Conservation (phyloP, 2,329 filamentous ascomycete species). For the Graphium sp. region DNA sequence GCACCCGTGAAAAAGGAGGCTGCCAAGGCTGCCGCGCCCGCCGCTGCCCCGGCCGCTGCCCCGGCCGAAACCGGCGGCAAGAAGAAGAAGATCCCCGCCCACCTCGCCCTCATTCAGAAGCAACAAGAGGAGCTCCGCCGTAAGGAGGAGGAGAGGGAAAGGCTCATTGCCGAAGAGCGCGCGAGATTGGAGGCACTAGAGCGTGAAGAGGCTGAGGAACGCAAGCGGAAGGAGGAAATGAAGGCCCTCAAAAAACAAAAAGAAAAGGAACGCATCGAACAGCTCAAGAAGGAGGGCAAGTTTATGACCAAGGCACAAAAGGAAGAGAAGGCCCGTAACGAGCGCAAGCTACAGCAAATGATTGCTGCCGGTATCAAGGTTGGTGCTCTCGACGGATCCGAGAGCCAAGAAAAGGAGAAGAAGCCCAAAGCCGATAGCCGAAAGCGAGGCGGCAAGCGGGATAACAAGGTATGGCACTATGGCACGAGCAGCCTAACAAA, state of each 20-base stretch:
- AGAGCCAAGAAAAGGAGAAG: slow-evolving; percentile 46
- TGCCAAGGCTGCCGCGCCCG: slow-evolving; percentile 23
- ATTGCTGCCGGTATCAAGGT: slow-evolving; percentile 61
- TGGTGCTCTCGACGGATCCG: slow-evolving; percentile 35
- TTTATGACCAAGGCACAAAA: slow-evolving; percentile 76
- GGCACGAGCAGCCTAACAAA: no score
- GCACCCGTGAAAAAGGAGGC: slow-evolving; percentile 10
- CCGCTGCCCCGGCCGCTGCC: slow-evolving; percentile 14
- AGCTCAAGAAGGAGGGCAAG: slow-evolving; percentile 77
- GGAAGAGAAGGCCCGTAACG: slow-evolving; percentile 63
- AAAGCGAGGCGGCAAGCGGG: slow-evolving; percentile 53
- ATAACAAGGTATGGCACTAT: slow-evolving; percentile 35
- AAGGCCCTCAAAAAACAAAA: slow-evolving; percentile 68
- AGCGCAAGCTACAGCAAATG: slow-evolving; percentile 74
- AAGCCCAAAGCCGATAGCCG: slow-evolving; percentile 62
- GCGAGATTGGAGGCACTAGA: slow-evolving; percentile 50
- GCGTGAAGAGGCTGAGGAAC: slow-evolving; percentile 46
- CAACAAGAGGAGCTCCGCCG: slow-evolving; percentile 64
- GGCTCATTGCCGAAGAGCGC: slow-evolving; percentile 43
- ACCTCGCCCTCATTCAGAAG: slow-evolving; percentile 57
- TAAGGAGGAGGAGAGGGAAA: slow-evolving; percentile 44
- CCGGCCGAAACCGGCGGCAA: slow-evolving; percentile 35
- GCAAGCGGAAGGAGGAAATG: slow-evolving; percentile 52
- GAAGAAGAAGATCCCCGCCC: slow-evolving; percentile 83
- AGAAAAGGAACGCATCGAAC: slow-evolving; percentile 73